These are phyloP conservation scores for Debaryomycetaceae sp. DNA, from an alignment of 1,139 yeast genomes.

Conservation along the genomic window DNA sequence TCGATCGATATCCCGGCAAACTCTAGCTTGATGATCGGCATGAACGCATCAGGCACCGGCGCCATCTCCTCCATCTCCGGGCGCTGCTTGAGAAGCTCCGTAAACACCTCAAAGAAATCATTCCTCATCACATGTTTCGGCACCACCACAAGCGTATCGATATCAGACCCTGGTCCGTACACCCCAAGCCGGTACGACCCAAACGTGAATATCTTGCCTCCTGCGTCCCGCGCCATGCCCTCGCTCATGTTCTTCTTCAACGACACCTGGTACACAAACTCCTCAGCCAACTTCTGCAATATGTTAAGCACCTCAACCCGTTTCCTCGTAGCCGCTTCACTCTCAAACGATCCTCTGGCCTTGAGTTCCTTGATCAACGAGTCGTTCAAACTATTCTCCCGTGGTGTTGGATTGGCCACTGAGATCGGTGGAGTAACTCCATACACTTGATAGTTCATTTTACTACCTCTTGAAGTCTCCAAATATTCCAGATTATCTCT, in stretches of 20 bases:
- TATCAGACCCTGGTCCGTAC: conserved; percentile 97
- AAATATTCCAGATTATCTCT: no score
- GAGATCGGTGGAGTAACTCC: conserved; percentile 95
- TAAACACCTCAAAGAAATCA: conserved; percentile 83
- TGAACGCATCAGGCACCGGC: conserved; percentile 94
- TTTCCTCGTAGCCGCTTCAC: conserved; percentile 73
- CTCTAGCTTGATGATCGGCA: conserved; percentile 87
- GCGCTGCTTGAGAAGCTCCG: conserved; percentile 58
- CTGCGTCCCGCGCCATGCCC: conserved; percentile 96
- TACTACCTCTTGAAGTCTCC: neutral
- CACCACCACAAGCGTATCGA: conserved; percentile 90
- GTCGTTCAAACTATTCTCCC: conserved; percentile 74
- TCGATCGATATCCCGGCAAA: conserved; percentile 89
- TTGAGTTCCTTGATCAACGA: conserved; percentile 73
- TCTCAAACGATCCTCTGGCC: conserved; percentile 84
- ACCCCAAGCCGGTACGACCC: conserved; percentile 96
- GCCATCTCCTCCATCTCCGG: conserved; percentile 86
- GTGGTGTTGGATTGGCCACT: conserved; percentile 74
- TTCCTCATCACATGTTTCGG: conserved; percentile 94
- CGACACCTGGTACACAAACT: conserved; percentile 81
- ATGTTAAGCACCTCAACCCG: conserved; percentile 70
- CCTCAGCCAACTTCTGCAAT: conserved; percentile 69
- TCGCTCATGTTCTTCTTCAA: conserved; percentile 86
- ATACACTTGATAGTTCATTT: conserved; percentile 33
- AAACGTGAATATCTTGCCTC: conserved; percentile 92